Conservation (phyloP, 2,329 filamentous ascomycete species). For the Chaetomiaceae sp. region DNA sequence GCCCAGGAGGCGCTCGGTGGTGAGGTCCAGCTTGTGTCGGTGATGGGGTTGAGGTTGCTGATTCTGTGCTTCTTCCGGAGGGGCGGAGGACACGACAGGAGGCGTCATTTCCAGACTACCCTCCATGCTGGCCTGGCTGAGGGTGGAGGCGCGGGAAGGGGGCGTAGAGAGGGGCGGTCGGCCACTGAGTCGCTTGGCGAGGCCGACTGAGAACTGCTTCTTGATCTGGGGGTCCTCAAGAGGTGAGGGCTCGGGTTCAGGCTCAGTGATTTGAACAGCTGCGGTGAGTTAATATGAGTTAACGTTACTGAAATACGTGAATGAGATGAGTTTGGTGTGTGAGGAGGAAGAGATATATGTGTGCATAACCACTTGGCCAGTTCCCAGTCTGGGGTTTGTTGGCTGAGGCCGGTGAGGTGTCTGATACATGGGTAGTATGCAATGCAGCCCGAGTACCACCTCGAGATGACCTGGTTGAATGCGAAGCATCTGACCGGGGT, state of each 20-base stretch:
- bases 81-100: slow-evolving; percentile 26
- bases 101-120: slow-evolving; percentile 24
- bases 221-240: slow-evolving; percentile 36
- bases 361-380: too few relatives aligned
- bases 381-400: too few relatives aligned
- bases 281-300: slow-evolving; percentile 3
- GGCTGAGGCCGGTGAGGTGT: too few relatives aligned
- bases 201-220: slow-evolving; percentile 42
- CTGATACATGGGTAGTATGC: too few relatives aligned
- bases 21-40: slow-evolving; percentile 31
- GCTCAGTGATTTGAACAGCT: slow-evolving; percentile 58
- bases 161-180: slow-evolving; percentile 34
- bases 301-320: too few relatives aligned
- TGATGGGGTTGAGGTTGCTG: slow-evolving; percentile 31
- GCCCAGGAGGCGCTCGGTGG: slow-evolving; percentile 9
- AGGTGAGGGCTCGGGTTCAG: slow-evolving; percentile 42
- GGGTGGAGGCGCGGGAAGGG: slow-evolving; percentile 43
- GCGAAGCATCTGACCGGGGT: too few relatives aligned
- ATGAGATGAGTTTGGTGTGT: too few relatives aligned
- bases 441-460: too few relatives aligned
- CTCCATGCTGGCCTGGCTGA: slow-evolving; percentile 36
- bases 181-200: slow-evolving; percentile 43
- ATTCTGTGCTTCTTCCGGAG: slow-evolving; percentile 26
- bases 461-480: too few relatives aligned
- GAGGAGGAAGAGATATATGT: too few relatives aligned